Percentiles rank a stretch among this genome's conserved stretches.
Conservation (phyloP, 1,284 basidiomycete genomes). For the Ganoderma sinense region DNA sequence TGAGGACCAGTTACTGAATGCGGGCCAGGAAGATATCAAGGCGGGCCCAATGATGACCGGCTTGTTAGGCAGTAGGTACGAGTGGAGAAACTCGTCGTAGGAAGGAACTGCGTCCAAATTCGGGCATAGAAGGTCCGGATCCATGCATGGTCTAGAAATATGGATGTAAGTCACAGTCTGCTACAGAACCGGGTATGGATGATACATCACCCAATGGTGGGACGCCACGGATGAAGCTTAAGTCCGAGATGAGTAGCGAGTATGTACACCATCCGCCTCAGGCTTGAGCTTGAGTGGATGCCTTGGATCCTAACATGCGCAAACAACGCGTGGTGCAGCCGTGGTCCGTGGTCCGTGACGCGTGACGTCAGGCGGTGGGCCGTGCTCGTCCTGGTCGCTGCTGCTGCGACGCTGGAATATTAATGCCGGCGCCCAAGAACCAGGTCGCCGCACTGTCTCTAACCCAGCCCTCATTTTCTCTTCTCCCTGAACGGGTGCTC, state of each 20-base stretch:
- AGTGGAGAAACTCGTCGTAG: slow-evolving; percentile 36
- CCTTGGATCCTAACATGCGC: too few relatives aligned
- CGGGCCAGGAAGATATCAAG: slow-evolving; percentile 36
- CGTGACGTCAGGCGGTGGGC: too few relatives aligned
- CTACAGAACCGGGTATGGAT: background rate
- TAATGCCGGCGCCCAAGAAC: background rate
- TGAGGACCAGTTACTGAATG: slow-evolving; percentile 10
- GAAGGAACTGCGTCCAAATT: slow-evolving; percentile 21
- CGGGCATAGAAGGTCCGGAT: background rate
- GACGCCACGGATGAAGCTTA: too few relatives aligned
- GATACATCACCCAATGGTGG: background rate
- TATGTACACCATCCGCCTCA: too few relatives aligned
- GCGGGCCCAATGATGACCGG: slow-evolving; percentile 37
- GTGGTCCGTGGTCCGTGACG: background rate
- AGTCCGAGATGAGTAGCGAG: too few relatives aligned
- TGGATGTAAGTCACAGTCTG: background rate
- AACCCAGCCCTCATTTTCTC: background rate
- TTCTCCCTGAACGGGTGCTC: background rate
- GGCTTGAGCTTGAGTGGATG: too few relatives aligned
- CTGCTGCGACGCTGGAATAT: too few relatives aligned
- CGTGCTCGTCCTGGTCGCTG: background rate
- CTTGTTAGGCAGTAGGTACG: slow-evolving; percentile 36
- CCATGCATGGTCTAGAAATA: background rate
- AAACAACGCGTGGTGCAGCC: too few relatives aligned
- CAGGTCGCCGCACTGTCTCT: background rate